Percentiles rank a stretch among this genome's conserved stretches.
phyloP scores from a whole-genome alignment of 495 filamentous ascomycete genomes.

The Penicillium flavigenum region DNA sequence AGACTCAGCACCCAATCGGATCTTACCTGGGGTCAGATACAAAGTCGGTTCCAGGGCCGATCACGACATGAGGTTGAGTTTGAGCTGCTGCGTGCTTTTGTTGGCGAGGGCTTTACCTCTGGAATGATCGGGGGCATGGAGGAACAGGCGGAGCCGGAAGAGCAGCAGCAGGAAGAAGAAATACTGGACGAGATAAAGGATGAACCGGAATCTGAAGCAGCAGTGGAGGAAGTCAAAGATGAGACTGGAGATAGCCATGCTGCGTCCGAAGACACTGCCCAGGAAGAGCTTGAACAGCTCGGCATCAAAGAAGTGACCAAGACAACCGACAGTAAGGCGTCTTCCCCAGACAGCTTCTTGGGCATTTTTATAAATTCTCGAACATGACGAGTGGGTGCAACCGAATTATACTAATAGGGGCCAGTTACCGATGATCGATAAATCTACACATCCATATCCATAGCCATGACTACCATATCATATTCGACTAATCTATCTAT shows the following conservation, averaged over 20 bases:
- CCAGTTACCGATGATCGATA: background rate
- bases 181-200: background rate
- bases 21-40: conserved; percentile 38
- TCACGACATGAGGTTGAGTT: conserved; percentile 39
- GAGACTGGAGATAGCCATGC: background rate
- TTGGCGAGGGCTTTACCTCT: conserved; percentile 11
- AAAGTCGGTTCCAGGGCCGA: conserved; percentile 30
- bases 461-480: background rate
- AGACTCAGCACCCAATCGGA: conserved; percentile 28
- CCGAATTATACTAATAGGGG: background rate
- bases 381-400: background rate
- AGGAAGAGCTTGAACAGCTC: background rate
- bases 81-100: conserved; percentile 41
- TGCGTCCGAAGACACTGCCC: background rate
- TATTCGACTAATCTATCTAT: conserved; percentile 13
- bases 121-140: conserved; percentile 3
- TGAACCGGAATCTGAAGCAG: background rate
- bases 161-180: background rate
- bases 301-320: background rate
- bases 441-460: background rate
- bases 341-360: background rate
- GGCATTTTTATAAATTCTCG: background rate
- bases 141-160: background rate
- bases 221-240: background rate
- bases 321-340: background rate